Evolutionary conservation across 2,329 filamentous ascomycete species (phyloP), one percentile per base, ranked within the genome.

Genomic region (Dothideomycetes sp.): DNA sequence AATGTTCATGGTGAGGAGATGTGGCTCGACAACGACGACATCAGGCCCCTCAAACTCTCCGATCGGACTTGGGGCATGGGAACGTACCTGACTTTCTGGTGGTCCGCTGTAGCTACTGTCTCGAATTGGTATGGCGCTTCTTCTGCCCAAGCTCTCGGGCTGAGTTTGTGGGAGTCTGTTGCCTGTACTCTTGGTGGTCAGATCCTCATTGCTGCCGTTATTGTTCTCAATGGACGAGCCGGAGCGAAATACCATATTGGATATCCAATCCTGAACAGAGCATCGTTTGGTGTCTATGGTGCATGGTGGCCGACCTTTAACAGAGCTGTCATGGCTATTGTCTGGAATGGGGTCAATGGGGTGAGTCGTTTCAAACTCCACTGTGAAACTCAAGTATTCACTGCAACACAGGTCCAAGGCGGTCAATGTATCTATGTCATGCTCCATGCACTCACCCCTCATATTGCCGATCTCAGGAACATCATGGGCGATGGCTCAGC

Each of bases 121-220:
- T 31, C 37, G 8, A 38, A 31, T 18, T 38, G 29, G 29, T 38
- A 38, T 18, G 37, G 22, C 4, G 37, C 31, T 24, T 38, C 37
- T 4, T 31, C 37, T 9, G 37, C 37, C 14, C 31, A 32, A 33
- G 37, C 37, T 19, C 9, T 33, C n/a, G 65, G 65, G 8, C 50
- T 69, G 19, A 64, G 57, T 36, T 63, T 68, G 55, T 69, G 65
- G 65, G 65, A 68, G 47, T 58, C 3, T 45, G n/a, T 68, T 2
- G 59, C 48, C 3, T 63, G 59, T 47, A 48, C 54, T 3, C 50
- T 62, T 15, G 62, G 56, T 4, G 65, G 66, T 5, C 61, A 66
- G 27, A 52, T 58, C 17, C 50, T 69, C 8, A 60, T 63, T 39
- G 59, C 59, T 27, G 36, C 61, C 42, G 49, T 65, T 42, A 65